Conservation (phyloP, 2,329 filamentous ascomycete genomes). For the Arachnomyces sp. region DNA sequence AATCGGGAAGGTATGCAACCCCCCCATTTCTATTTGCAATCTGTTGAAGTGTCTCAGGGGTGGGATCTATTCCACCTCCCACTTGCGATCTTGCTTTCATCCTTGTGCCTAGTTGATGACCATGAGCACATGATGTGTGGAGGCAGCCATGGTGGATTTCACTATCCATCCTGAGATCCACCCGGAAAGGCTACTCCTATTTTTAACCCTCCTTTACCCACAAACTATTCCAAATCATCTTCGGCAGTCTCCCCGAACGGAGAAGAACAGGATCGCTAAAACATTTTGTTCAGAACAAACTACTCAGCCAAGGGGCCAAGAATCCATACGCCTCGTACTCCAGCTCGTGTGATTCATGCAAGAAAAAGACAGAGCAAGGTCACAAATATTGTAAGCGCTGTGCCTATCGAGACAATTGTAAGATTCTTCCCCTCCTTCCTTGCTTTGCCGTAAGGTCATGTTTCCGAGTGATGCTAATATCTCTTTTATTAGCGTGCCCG, state of each 20-base stretch:
- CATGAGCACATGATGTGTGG: neutral
- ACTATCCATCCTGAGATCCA: no score
- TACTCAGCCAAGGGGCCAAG: conserved; percentile 57
- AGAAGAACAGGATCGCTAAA: no score
- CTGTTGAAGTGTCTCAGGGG: neutral
- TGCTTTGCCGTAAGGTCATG: neutral
- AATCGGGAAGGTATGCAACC: conserved; percentile 48
- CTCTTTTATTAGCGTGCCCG: conserved; percentile 44
- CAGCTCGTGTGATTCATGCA: conserved; percentile 55
- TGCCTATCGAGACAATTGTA: conserved; percentile 56
- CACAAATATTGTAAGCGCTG: conserved; percentile 55
- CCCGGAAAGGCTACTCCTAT: no score
- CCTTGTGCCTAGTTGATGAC: neutral
- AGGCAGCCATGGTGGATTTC: no score
- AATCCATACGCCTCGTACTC: conserved; percentile 60
- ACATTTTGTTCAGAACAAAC: conserved; percentile 46
- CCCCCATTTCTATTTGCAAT: neutral
- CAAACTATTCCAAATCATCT: no score
- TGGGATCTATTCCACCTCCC: neutral
- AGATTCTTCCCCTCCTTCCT: conserved; percentile 15
- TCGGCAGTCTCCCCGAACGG: no score
- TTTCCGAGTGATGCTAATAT: neutral
- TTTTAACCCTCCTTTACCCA: no score
- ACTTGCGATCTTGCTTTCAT: neutral
- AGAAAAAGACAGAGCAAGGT: conserved; percentile 56